Conservation (phyloP, 495 filamentous ascomycete genomes). For the Lindgomyces ingoldianus region DNA sequence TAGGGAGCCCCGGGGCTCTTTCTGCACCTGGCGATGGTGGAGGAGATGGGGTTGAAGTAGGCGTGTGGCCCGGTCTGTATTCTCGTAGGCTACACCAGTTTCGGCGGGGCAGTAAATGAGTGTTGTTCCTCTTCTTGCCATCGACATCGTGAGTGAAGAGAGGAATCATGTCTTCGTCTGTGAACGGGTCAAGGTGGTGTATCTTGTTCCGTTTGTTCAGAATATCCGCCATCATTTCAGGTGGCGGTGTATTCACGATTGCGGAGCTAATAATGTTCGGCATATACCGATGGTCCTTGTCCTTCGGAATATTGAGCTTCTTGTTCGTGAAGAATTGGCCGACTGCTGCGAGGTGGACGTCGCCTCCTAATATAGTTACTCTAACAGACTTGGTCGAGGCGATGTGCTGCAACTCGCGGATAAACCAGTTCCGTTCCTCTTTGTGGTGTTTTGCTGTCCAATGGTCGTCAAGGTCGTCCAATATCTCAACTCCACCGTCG, state of each 20-base stretch:
- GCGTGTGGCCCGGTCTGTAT: conserved; percentile 75
- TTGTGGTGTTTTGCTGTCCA: conserved; percentile 98
- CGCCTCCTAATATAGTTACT: conserved; percentile 86
- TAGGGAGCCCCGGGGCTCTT: conserved; percentile 14
- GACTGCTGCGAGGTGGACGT: conserved; percentile 89
- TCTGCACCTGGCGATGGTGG: conserved; percentile 10
- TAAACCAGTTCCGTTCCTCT: conserved; percentile 77
- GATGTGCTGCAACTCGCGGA: conserved; percentile 86
- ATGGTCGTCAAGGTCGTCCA: conserved; percentile 91
- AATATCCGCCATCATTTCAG: conserved; percentile 84
- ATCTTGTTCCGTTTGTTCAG: conserved; percentile 92
- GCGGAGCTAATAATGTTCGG: conserved; percentile 86
- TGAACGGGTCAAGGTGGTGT: conserved; percentile 81
- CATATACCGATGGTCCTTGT: conserved; percentile 93
- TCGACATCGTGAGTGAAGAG: conserved; percentile 88
- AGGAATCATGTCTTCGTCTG: conserved; percentile 94
- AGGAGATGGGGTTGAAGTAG: conserved; percentile 56
- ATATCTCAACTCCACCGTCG: conserved; percentile 88
- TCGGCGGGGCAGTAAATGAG: conserved; percentile 80
- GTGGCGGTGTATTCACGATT: conserved; percentile 87
- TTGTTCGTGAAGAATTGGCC: conserved; percentile 94
- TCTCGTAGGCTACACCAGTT: conserved; percentile 90
- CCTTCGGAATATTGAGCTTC: conserved; percentile 71
- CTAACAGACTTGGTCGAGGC: conserved; percentile 88
- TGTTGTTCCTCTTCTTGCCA: conserved; percentile 86